Percentiles rank a stretch among this genome's conserved stretches.
These are phyloP conservation scores for Phytophthora meadii DNA, from an alignment of 352 stramenopile species.

Conservation along the genomic window DNA sequence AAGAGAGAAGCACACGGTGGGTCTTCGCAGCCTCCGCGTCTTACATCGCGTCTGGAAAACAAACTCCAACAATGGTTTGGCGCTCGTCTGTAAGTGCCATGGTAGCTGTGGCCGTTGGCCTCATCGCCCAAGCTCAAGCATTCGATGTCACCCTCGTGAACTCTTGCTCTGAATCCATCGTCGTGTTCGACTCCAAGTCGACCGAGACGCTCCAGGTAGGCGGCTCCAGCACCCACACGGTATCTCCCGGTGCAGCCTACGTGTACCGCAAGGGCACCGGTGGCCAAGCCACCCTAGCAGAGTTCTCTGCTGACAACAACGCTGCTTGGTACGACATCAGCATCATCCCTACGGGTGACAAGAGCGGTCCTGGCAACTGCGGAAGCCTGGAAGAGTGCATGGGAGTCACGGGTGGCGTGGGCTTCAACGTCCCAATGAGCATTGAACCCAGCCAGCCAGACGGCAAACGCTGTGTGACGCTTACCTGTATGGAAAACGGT, in stretches of 20 bases:
- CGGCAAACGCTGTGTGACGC: conserved; percentile 47
- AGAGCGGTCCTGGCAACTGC: conserved; percentile 52
- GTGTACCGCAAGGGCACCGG: conserved; percentile 57
- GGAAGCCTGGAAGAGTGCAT: conserved; percentile 60
- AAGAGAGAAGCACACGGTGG: conserved; percentile 36
- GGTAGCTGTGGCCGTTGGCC: conserved; percentile 32
- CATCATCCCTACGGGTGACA: conserved; percentile 72
- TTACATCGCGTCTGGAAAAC: conserved; percentile 23
- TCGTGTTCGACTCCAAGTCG: conserved; percentile 55
- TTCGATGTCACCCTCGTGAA: conserved; percentile 61
- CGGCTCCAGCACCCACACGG: conserved; percentile 36
- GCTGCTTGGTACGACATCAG: conserved; percentile 79
- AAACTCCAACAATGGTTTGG: conserved; percentile 40
- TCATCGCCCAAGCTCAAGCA: conserved; percentile 35
- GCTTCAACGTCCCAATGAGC: conserved; percentile 79
- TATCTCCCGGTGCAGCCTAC: conserved; percentile 45
- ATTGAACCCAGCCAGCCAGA: conserved; percentile 55
- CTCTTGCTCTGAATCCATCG: conserved; percentile 49
- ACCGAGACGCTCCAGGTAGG: conserved; percentile 44
- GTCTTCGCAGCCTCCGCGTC: conserved; percentile 27
- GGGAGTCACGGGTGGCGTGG: conserved; percentile 55
- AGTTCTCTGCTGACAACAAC: conserved; percentile 68
- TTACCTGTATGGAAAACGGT: conserved; percentile 62
- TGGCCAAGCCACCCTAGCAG: conserved; percentile 63
- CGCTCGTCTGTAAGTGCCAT: conserved; percentile 23